A percentile compares a stretch with the other conserved stretches of the same genome.
Conservation (phyloP, 2,329 filamentous ascomycete genomes). For the Calonectria multiphialidica region DNA sequence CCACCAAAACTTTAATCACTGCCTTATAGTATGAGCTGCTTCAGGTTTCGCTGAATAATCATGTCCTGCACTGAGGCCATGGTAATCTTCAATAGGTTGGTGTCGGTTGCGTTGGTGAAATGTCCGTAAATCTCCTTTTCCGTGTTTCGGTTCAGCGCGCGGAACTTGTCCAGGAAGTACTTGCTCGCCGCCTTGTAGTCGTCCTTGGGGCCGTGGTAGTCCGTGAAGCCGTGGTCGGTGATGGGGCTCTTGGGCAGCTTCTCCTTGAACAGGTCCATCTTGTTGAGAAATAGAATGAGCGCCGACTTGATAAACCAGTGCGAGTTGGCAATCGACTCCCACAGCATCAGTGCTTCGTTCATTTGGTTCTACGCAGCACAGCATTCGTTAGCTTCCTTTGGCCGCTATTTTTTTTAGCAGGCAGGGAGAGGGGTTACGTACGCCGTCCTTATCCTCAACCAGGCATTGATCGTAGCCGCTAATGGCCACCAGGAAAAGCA, state of each 20-base stretch:
- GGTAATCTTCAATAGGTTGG: constrained; percentile 85
- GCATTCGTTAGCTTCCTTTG: constrained; percentile 21
- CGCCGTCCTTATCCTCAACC: constrained; percentile 95
- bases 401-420: background rate
- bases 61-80: constrained; percentile 90
- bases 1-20: background rate
- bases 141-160: constrained; percentile 77
- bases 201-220: constrained; percentile 78
- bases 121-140: constrained; percentile 74
- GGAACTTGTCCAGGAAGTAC: constrained; percentile 87
- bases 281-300: constrained; percentile 88
- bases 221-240: constrained; percentile 79
- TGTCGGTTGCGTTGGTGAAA: constrained; percentile 73
- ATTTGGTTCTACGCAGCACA: constrained; percentile 80
- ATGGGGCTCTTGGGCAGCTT: constrained; percentile 80
- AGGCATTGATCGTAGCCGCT: constrained; percentile 97
- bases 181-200: constrained; percentile 82
- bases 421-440: constrained; percentile 60
- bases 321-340: constrained; percentile 87
- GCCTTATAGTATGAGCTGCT: constrained; percentile 72
- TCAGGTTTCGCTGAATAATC: constrained; percentile 87
- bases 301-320: constrained; percentile 88
- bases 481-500: constrained; percentile 94
- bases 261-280: constrained; percentile 87
- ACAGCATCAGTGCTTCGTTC: constrained; percentile 89